Base-by-base conservation (phyloP, 805 yeast species). In the Ogataea dorogensis region DNA sequence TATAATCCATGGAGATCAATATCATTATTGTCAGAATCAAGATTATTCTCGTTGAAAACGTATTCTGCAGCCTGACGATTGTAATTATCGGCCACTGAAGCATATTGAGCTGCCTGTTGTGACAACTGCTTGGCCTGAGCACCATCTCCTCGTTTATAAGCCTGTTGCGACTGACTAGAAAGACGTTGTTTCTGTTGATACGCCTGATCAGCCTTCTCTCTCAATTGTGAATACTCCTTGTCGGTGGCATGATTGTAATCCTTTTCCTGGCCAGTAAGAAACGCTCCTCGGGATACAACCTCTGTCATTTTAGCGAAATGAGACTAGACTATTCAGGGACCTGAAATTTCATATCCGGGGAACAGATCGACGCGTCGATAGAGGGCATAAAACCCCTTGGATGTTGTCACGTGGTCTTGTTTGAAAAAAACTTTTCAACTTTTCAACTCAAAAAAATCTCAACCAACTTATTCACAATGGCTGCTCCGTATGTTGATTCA, bases 1-100 rank as follows among this genome's bases (percentile, higher is more conserved):
- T 71, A 89, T 19, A 91, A 65, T 0, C 98, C 98, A 59, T 91
- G 98, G 35, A 91, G 68, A 63, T 91, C 98, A 44, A 91, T 87
- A 61, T 91, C 98, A 58, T 86, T 82, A 16, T 71, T 70, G 20
- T 74, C 79, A n/a, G 91, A 80, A 54, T 89, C 97, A 24, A 86
- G 75, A 55, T 91, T 91, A 59, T 91, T 91, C 47, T 84, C 89
- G 27, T 80, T 67, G 58, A 91, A 91, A 1, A 86, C 96, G 53
- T 81, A 88, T 58, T 81, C 86, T 1, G 96, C 97, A 4, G 98
- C 98, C 59, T 79, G 77, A 13, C 68, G 64, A 61, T 89, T 89
- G 56, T 70, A 76, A 24, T 67, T 57, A 28, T 87, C 95, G 21
- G 87, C 93, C 46, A 79, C 63, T 0, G 53, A 61, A 18, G 66